Evolutionary conservation across 2,329 filamentous ascomycete genomes (phyloP).

Genomic region (Fusarium falciforme): DNA sequence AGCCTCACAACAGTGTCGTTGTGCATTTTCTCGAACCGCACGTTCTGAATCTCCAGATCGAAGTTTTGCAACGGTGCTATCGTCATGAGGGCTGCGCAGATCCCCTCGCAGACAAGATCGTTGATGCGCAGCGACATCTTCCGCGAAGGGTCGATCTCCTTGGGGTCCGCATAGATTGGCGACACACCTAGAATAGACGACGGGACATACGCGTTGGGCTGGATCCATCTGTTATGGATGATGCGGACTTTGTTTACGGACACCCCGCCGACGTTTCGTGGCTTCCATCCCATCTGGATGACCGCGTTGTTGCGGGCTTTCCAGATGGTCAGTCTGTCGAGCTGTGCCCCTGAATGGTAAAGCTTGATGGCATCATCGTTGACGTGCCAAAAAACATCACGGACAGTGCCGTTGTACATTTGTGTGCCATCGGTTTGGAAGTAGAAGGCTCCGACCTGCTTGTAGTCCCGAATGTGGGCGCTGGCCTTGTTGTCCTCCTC

Average conservation of each 20-base stretch:
- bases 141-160: too few species aligned
- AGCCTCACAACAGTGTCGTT: neutral
- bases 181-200: neutral
- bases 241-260: slow-evolving; percentile 40
- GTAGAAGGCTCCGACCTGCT: slow-evolving; percentile 53
- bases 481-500: slow-evolving; percentile 25
- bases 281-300: slow-evolving; percentile 51
- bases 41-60: neutral
- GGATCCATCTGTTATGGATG: neutral
- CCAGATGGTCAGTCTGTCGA: slow-evolving; percentile 43
- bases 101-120: too few species aligned
- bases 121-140: too few species aligned
- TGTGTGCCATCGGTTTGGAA: slow-evolving; percentile 52
- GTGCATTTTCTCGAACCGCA: neutral
- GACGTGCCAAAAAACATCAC: slow-evolving; percentile 51
- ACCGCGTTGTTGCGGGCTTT: slow-evolving; percentile 48
- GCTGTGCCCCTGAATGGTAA: slow-evolving; percentile 47
- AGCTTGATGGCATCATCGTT: slow-evolving; percentile 52
- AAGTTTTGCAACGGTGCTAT: neutral
- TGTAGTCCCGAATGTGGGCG: slow-evolving; percentile 45
- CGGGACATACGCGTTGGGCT: neutral
- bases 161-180: too few species aligned
- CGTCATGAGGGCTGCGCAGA: too few species aligned
- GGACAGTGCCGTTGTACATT: slow-evolving; percentile 47
- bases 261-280: slow-evolving; percentile 43